phyloP scores from a whole-genome alignment of 306 rosid genomes.

The Sesbania bispinosa region DNA sequence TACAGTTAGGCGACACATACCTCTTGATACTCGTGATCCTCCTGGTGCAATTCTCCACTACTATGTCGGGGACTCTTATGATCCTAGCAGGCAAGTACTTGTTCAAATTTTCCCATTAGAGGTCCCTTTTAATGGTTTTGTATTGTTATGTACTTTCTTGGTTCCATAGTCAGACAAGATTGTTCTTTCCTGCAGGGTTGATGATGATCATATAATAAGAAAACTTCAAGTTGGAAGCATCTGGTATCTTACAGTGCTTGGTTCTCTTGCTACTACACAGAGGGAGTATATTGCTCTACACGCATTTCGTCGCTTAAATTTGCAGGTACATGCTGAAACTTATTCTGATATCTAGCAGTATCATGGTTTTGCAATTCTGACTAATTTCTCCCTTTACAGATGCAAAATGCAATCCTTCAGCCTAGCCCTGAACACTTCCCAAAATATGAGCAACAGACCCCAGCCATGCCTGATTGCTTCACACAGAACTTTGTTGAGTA shows the following conservation, averaged over 20 bases:
- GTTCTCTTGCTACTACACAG: constrained; percentile 99
- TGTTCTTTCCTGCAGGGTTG: constrained; percentile 44
- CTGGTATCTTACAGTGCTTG: constrained; percentile 91
- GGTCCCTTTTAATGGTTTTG: neutral
- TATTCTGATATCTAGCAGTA: neutral
- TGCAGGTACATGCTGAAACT: constrained; percentile 57
- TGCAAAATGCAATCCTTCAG: constrained; percentile 96
- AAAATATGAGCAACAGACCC: constrained; percentile 86
- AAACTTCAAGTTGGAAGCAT: constrained; percentile 72
- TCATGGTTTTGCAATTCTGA: constrained; percentile 16
- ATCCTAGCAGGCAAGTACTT: constrained; percentile 64
- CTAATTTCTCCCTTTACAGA: constrained; percentile 45
- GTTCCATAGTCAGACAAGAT: neutral
- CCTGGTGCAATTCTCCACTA: constrained; percentile 93
- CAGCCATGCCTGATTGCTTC: constrained; percentile 97
- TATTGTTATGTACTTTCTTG: neutral
- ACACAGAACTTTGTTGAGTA: constrained; percentile 81
- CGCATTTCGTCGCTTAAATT: constrained; percentile 95
- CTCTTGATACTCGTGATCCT: constrained; percentile 91
- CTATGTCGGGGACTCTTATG: constrained; percentile 86
- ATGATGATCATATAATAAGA: constrained; percentile 83
- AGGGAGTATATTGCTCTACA: constrained; percentile 90
- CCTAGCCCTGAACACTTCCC: constrained; percentile 98
- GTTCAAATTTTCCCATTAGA: too few relatives aligned
- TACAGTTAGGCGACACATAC: constrained; percentile 85